phyloP scores from a whole-genome alignment of 495 filamentous ascomycete genomes.

The Tuber melanosporum region DNA sequence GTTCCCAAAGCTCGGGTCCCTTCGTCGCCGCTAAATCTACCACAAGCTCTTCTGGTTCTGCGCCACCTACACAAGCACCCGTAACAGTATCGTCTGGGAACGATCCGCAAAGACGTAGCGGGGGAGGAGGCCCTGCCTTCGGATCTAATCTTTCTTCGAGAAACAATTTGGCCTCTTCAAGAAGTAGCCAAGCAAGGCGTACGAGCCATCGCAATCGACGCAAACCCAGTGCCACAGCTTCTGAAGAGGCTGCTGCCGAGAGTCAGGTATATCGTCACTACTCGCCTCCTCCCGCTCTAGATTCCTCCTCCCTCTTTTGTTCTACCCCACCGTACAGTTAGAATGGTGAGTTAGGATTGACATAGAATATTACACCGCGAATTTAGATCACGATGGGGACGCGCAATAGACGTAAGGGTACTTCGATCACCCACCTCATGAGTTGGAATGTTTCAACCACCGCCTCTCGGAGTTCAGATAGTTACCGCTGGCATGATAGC shows the following conservation, averaged over 20 bases:
- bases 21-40: conserved; percentile 23
- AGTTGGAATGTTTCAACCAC: conserved; percentile 80
- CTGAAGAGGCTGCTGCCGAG: conserved; percentile 16
- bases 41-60: conserved; percentile 3
- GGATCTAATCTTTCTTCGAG: conserved; percentile 56
- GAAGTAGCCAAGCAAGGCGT: conserved; percentile 68
- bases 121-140: conserved; percentile 56
- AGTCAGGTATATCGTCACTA: conserved; percentile 14
- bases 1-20: conserved; percentile 21
- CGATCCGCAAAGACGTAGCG: conserved; percentile 57
- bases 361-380: neutral
- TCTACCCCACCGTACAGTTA: neutral
- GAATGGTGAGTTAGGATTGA: neutral
- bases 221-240: conserved; percentile 42
- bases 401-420: conserved; percentile 81
- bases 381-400: conserved; percentile 70
- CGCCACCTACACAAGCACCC: conserved; percentile 34
- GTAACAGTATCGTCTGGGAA: conserved; percentile 44
- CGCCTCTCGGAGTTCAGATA: conserved; percentile 49
- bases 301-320: conserved; percentile 33
- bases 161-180: conserved; percentile 48
- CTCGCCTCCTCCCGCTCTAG: conserved; percentile 3
- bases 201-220: conserved; percentile 63
- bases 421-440: conserved; percentile 93
- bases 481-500: conserved; percentile 50